Percentiles rank a stretch among this genome's conserved stretches.
phyloP scores from a whole-genome alignment of 2,329 filamentous ascomycete genomes.

The Stagonosporopsis chrysanthemi region DNA sequence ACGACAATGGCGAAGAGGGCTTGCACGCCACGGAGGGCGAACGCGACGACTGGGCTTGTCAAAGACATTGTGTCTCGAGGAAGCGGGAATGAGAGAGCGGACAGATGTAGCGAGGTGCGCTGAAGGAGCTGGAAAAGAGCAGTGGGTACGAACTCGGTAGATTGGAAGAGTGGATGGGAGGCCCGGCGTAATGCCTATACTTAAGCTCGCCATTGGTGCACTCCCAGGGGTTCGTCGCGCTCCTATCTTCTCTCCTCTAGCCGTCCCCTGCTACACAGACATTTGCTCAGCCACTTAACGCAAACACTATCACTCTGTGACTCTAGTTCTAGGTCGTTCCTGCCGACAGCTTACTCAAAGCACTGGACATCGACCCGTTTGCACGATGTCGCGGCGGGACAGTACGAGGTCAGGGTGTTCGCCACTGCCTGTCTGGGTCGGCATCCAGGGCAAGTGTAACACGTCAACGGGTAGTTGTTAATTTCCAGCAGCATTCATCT shows the following conservation, averaged over 20 bases:
- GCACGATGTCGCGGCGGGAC: neutral
- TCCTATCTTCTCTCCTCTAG: neutral
- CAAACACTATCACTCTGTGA: neutral
- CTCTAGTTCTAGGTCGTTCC: neutral
- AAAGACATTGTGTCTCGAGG: neutral
- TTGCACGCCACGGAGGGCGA: slow-evolving; percentile 30
- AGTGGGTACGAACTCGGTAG: neutral
- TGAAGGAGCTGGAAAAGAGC: neutral
- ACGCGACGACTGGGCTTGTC: slow-evolving; percentile 12
- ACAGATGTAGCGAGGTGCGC: neutral
- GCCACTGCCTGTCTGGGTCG: neutral
- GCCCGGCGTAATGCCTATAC: neutral
- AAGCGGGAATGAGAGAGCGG: neutral
- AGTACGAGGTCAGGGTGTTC: neutral
- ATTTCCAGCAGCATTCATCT: no score
- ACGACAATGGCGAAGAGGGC: slow-evolving; percentile 32
- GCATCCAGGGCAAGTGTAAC: neutral
- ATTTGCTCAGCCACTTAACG: neutral
- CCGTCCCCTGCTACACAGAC: neutral
- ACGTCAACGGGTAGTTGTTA: slow-evolving; percentile 2
- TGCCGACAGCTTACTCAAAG: neutral
- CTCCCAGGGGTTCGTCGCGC: neutral
- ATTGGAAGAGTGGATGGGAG: neutral
- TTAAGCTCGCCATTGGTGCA: neutral
- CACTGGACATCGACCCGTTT: neutral